Base-by-base conservation (phyloP, 2,329 filamentous ascomycete species). In the Fonsecaea erecta region DNA sequence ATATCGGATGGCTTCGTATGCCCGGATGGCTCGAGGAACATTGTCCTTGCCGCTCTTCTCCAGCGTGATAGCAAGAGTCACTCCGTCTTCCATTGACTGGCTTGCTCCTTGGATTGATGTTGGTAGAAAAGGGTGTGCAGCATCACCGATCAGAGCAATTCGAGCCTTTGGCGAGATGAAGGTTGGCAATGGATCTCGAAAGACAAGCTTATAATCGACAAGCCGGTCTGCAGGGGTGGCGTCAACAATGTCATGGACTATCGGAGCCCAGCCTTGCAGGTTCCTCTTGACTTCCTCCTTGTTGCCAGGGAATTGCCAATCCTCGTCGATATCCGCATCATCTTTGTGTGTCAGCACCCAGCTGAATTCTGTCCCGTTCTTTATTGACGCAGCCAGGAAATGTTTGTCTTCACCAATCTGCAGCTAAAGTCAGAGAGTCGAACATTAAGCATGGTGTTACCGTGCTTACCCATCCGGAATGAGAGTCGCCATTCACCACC, bases 321-420 rank as follows among this genome's bases (percentile, higher is more conserved):
- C 83, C 73, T 86, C 84, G 63, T 84, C 79, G 63, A 85, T 85
- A 68, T 86, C 68, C 32, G 64, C 69, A 21, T 65, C 40, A 65
- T 80, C 79, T 65, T 78, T 80, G 72, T 86, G 84, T 32, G 84
- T 85, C 59, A 83, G 82, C 5, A 85, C 84, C 83, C 83, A 85
- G 60, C 78, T 82, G 67, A 85, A 81, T 65, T 85, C 83, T 54
- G 79, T 78, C 8, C 82, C 83, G 37, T 78, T 77, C 72, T 85
- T 85, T 63, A 85, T 79, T 0, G 81, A 80, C 1, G 83, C 83
- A 6, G 80, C 81, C 37, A 85, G 79, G 70, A 85, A 68, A 32
- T 68, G 67, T 82, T 12, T 80, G 79, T 1, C 83, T 83, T 28
- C 85, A 76, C 83, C 68, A 32, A 68, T 70, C 64, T 69, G 37